A percentile compares a stretch with the other conserved stretches of the same genome.
phyloP scores from a whole-genome alignment of 441 rosid species.

The Erodium trifolium region DNA sequence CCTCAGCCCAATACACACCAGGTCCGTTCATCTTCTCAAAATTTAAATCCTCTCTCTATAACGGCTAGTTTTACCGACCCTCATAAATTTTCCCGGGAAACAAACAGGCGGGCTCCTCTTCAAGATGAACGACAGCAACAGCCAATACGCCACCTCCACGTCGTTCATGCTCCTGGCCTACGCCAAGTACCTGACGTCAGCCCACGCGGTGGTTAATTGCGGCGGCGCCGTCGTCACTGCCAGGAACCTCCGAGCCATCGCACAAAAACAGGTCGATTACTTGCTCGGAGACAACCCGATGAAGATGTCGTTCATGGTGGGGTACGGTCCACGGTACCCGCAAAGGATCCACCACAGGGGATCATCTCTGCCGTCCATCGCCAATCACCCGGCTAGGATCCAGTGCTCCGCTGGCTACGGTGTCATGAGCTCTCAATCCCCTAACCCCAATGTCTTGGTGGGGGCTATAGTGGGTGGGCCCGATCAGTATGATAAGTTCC shows the following conservation, averaged over 20 bases:
- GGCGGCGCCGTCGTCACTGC: slow-evolving; percentile 54
- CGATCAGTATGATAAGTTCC: slow-evolving; percentile 47
- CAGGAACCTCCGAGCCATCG: slow-evolving; percentile 42
- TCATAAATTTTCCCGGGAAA: slow-evolving; percentile 34
- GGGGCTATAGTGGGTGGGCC: slow-evolving; percentile 77
- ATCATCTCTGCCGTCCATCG: slow-evolving; percentile 52
- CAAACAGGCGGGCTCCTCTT: slow-evolving; percentile 55
- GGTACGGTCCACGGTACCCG: slow-evolving; percentile 56
- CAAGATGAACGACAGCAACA: slow-evolving; percentile 59
- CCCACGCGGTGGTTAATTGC: slow-evolving; percentile 44
- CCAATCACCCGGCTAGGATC: slow-evolving; percentile 48
- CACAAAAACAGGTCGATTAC: slow-evolving; percentile 58
- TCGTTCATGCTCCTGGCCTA: slow-evolving; percentile 59
- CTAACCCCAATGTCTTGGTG: slow-evolving; percentile 53
- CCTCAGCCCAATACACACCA: slow-evolving; percentile 54
- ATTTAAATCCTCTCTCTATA: not conserved
- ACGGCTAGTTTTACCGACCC: slow-evolving; percentile 25
- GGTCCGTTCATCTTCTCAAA: slow-evolving; percentile 21
- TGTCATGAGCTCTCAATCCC: slow-evolving; percentile 45
- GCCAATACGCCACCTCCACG: slow-evolving; percentile 72
- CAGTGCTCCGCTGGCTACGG: slow-evolving; percentile 50
- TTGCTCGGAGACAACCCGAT: slow-evolving; percentile 59
- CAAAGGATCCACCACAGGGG: slow-evolving; percentile 63
- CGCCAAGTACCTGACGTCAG: slow-evolving; percentile 55
- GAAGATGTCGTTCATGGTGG: slow-evolving; percentile 69